Percentiles rank a stretch among this genome's conserved stretches.
These are phyloP conservation scores for Clathrospora elynae DNA, from an alignment of 2,329 filamentous ascomycete species.

Conservation along the genomic window DNA sequence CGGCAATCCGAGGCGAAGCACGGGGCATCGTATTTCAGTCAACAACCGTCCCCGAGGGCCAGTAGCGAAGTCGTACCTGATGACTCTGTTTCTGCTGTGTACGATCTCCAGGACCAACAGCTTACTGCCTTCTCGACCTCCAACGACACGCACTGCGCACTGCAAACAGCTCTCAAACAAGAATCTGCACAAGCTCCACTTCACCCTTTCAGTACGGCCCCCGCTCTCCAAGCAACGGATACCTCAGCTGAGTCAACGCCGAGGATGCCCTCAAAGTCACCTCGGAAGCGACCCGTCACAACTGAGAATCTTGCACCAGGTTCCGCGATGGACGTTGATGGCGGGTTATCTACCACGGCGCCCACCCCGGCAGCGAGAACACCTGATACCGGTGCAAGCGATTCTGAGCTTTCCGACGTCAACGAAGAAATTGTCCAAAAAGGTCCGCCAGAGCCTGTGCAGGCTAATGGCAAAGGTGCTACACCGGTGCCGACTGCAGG, in stretches of 20 bases:
- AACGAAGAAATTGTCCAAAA: conserved; percentile 48
- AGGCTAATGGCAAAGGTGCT: conserved; percentile 30
- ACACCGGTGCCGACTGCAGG: conserved; percentile 20
- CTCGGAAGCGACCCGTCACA: conserved; percentile 34
- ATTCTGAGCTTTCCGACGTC: conserved; percentile 47
- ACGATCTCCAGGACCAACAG: conserved; percentile 26
- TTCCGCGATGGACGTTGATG: conserved; percentile 28
- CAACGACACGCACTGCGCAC: conserved; percentile 28
- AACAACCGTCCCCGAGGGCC: conserved; percentile 30
- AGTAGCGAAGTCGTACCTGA: conserved; percentile 34
- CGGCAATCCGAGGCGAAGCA: conserved; percentile 43
- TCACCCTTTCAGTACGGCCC: conserved; percentile 39
- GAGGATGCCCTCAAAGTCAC: conserved; percentile 40
- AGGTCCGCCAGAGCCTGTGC: conserved; percentile 38
- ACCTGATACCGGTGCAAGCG: conserved; percentile 37
- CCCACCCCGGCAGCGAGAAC: conserved; percentile 36
- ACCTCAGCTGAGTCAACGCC: conserved; percentile 34
- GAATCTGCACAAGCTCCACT: conserved; percentile 17
- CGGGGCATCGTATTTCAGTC: conserved; percentile 21
- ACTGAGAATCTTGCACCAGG: conserved; percentile 28
- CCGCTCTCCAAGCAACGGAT: conserved; percentile 31
- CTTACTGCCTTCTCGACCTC: conserved; percentile 11
- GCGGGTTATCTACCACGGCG: conserved; percentile 33
- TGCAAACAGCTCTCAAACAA: conserved; percentile 21
- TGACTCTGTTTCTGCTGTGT: conserved; percentile 29